Percentiles rank a stretch among this genome's conserved stretches.
phyloP scores from a whole-genome alignment of 2,329 filamentous ascomycete species.

The Teratosphaeria gauchensis region DNA sequence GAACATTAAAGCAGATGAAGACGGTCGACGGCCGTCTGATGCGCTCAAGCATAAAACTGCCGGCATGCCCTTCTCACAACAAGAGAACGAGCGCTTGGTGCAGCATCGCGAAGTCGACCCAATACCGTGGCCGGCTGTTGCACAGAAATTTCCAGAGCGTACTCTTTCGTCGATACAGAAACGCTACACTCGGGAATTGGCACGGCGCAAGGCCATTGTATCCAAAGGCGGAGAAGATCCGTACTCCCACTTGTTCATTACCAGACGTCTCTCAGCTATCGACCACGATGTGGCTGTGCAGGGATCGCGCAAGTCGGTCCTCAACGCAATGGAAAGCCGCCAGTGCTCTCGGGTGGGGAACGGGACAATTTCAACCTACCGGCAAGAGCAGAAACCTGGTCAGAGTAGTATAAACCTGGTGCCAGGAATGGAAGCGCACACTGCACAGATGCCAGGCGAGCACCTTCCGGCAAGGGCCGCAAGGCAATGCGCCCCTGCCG shows the following conservation, averaged over 20 bases:
- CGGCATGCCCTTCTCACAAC: neutral
- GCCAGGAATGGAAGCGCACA: too few relatives aligned
- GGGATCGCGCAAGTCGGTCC: neutral
- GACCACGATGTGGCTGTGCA: neutral
- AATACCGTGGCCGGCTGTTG: slow-evolving; percentile 26
- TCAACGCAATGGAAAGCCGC: slow-evolving; percentile 16
- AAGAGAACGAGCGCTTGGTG: slow-evolving; percentile 11
- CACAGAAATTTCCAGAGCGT: slow-evolving; percentile 22
- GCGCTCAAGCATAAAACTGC: neutral
- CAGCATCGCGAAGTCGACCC: neutral
- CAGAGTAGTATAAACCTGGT: too few relatives aligned
- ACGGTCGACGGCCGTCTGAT: neutral
- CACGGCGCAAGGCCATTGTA: slow-evolving; percentile 2
- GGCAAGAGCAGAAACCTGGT: slow-evolving; percentile 25
- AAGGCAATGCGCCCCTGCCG: too few relatives aligned
- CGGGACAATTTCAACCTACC: slow-evolving; percentile 25
- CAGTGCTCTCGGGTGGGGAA: neutral
- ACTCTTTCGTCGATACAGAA: slow-evolving; percentile 13
- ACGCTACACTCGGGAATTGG: slow-evolving; percentile 10
- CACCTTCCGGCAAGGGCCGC: too few relatives aligned
- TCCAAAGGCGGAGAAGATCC: slow-evolving; percentile 2
- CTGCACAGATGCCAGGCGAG: too few relatives aligned
- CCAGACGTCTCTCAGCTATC: neutral
- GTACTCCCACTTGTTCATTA: slow-evolving; percentile 3
- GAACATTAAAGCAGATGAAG: neutral